Percentiles rank a stretch among this genome's conserved stretches.
Evolutionary conservation across 2,329 filamentous ascomycete species (phyloP).

Genomic region (Sclerotiophoma versabilis): DNA sequence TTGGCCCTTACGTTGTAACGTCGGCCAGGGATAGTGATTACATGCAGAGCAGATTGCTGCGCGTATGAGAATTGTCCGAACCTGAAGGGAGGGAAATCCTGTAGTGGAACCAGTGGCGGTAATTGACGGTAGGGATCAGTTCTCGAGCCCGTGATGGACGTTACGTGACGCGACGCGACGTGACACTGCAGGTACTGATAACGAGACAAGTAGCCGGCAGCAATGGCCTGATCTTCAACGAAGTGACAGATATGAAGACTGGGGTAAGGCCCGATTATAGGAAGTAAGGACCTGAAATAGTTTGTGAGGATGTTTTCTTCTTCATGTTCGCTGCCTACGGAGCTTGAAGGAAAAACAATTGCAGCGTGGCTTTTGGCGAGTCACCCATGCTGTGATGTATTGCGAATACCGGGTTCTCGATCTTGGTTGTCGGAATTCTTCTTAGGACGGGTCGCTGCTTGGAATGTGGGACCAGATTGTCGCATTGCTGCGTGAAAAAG

Average conservation of each 20-base stretch:
- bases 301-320: neutral
- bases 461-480: constrained; percentile 19
- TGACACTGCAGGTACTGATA: constrained; percentile 30
- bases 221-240: constrained; percentile 14
- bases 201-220: constrained; percentile 17
- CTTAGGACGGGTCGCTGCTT: constrained; percentile 5
- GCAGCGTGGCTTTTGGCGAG: neutral
- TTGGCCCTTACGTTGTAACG: constrained; percentile 30
- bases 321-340: neutral
- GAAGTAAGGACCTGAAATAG: constrained; percentile 7
- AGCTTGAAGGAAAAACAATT: neutral
- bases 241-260: constrained; percentile 9
- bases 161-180: constrained; percentile 28
- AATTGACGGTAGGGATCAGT: constrained; percentile 27
- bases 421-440: constrained; percentile 9
- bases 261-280: constrained; percentile 11
- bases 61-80: constrained; percentile 22
- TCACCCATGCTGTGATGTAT: neutral
- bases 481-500: constrained; percentile 14
- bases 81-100: constrained; percentile 29
- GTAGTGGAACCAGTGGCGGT: constrained; percentile 29
- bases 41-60: constrained; percentile 24
- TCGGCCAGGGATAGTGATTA: constrained; percentile 26
- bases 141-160: constrained; percentile 28
- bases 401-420: constrained; percentile 1